Percentiles rank a stretch among this genome's conserved stretches.
These are phyloP conservation scores for Xylaria arbuscula DNA, from an alignment of 2,329 filamentous ascomycete species.

Conservation along the genomic window DNA sequence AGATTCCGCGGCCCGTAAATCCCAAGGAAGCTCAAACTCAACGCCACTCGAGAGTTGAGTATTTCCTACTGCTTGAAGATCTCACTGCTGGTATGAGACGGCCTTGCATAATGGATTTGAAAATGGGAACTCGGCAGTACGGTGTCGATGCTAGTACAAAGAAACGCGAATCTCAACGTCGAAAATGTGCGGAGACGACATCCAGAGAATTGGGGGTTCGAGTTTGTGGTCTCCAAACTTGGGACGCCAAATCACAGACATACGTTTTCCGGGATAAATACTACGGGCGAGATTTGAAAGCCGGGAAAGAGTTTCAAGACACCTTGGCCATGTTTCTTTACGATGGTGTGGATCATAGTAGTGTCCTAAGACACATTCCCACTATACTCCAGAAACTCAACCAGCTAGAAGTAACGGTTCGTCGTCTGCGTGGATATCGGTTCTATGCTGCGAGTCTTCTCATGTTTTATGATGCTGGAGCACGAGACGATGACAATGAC, in stretches of 20 bases:
- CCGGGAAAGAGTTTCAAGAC: slow-evolving; percentile 87
- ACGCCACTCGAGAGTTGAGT: slow-evolving; percentile 78
- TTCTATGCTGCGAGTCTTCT: slow-evolving; percentile 96
- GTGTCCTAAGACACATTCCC: slow-evolving; percentile 87
- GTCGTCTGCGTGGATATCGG: slow-evolving; percentile 82
- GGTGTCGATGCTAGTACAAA: slow-evolving; percentile 91
- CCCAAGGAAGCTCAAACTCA: slow-evolving; percentile 80
- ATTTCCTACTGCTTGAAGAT: slow-evolving; percentile 93
- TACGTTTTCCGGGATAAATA: slow-evolving; percentile 99
- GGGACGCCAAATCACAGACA: slow-evolving; percentile 83
- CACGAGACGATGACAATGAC: slow-evolving; percentile 64
- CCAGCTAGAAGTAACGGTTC: slow-evolving; percentile 84
- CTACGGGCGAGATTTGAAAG: slow-evolving; percentile 88
- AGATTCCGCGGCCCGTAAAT: slow-evolving; percentile 72
- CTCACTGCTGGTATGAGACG: slow-evolving; percentile 96
- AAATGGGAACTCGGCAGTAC: slow-evolving; percentile 98
- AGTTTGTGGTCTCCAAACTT: slow-evolving; percentile 95
- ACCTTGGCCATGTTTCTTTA: slow-evolving; percentile 91
- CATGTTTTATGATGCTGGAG: slow-evolving; percentile 94
- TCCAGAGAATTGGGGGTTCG: slow-evolving; percentile 91
- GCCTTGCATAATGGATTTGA: slow-evolving; percentile 95
- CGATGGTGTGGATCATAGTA: slow-evolving; percentile 83
- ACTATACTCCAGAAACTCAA: slow-evolving; percentile 85
- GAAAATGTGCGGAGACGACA: slow-evolving; percentile 92
- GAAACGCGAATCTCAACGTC: slow-evolving; percentile 91